Evolutionary conservation across 176 grass and related monocot genomes (phyloP), one percentile per base, ranked within the genome.

Genomic region (Aechmea fasciata): DNA sequence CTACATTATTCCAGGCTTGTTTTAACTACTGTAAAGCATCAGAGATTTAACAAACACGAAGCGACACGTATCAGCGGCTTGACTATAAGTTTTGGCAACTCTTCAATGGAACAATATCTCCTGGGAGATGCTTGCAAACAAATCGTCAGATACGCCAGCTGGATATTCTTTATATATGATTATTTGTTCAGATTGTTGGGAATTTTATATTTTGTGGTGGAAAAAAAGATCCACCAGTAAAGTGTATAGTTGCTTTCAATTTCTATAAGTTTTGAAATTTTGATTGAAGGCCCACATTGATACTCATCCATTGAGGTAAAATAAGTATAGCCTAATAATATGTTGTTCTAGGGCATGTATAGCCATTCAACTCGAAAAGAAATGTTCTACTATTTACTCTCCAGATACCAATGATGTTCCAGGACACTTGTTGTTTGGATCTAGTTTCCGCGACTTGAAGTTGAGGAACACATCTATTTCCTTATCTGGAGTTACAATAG

Each of bases 241-340:
- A 41, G 33, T 41, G 33, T 41, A 41, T 41, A 41, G 33, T 41
- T 41, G 61, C 71, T 73, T 73, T 73, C 25, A 11, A 26, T 51
- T 17, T 67, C 64, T 67, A 26, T 47, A 66, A 66, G 20, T 52
- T 19, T 29, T 67, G 15, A 25, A 48, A 67, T 52, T n/a, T 47
- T 15, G 50, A 26, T 52, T 9, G 18, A 13, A 47, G 47, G 13
- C 33, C 50, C 63, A 65, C 24, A 24, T 66, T 55, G 49, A 5
- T 15, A 53, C 14, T 75, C 50, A 66, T 75, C 25, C 73, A 18
- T 10, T 47, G 73, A 14, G 8, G 73, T 52, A 65, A 55, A 75
- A 67, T 48, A 75, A 66, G 49, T 54, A 63, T 47, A 22, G 26
- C 25, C 15, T 47, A 75, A 75, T 23, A 52, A 74, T 74, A 64